phyloP scores from a whole-genome alignment of 192 early-diverging fungal genomes.

The Dissophora globulifera region DNA sequence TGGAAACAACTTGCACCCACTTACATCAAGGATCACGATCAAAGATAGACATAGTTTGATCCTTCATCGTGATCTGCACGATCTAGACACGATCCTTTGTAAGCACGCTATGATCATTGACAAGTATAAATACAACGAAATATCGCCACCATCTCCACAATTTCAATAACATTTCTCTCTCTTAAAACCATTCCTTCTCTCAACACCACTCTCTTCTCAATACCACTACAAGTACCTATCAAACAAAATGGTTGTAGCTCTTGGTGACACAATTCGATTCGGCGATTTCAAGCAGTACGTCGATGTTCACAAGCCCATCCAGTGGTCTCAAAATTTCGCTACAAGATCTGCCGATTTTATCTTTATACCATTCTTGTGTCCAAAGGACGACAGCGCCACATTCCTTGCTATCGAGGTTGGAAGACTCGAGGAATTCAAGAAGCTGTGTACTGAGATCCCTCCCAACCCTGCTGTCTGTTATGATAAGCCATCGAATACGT shows the following conservation, averaged over 20 bases:
- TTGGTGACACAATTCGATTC: slow-evolving; percentile 5
- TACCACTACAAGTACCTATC: neutral
- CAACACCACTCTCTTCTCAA: neutral
- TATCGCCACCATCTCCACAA: slow-evolving; percentile 2
- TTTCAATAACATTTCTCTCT: slow-evolving; percentile 2
- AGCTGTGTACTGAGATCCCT: slow-evolving; percentile 2
- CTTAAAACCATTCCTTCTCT: neutral
- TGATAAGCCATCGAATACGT: neutral
- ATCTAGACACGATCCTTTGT: slow-evolving; percentile 3
- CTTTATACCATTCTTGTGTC: slow-evolving; percentile 6
- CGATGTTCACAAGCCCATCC: too few relatives aligned
- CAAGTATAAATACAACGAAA: neutral
- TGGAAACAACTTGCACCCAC: too few relatives aligned
- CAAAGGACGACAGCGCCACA: neutral
- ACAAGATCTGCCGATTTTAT: too few relatives aligned
- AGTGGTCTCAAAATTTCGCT: too few relatives aligned
- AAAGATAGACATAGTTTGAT: too few relatives aligned
- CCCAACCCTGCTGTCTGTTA: slow-evolving; percentile 4
- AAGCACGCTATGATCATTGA: slow-evolving; percentile 1
- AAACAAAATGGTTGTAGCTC: slow-evolving; percentile 11
- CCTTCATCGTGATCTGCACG: neutral
- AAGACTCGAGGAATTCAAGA: neutral
- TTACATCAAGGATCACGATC: too few relatives aligned
- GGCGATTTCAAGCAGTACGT: neutral
- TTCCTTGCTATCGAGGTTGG: slow-evolving; percentile 18